Evolutionary conservation across 306 rosid species (phyloP).

Genomic region (Medicago ruthenica): DNA sequence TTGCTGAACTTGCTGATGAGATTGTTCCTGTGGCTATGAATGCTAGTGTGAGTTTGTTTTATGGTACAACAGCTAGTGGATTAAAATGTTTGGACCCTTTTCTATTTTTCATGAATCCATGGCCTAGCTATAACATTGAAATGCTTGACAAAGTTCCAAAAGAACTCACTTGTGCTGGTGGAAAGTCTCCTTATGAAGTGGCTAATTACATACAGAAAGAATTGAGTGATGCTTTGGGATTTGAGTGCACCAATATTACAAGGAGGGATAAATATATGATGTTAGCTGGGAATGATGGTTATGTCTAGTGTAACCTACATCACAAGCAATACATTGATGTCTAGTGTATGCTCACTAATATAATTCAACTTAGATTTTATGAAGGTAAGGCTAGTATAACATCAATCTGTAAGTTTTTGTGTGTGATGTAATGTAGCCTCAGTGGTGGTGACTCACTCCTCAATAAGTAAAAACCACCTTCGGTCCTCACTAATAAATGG

Average conservation of each 20-base stretch:
- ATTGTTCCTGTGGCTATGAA: conserved; percentile 39
- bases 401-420: no score
- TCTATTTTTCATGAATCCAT: conserved; percentile 39
- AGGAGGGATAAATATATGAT: conserved; percentile 44
- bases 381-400: no score
- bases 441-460: no score
- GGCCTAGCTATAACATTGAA: conserved; percentile 24
- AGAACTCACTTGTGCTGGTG: conserved; percentile 38
- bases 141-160: conserved; percentile 26
- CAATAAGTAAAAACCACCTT: no score
- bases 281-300: conserved; percentile 40
- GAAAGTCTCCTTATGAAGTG: conserved; percentile 34
- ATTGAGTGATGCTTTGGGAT: conserved; percentile 36
- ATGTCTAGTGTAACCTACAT: no score
- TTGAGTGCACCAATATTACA: conserved; percentile 41
- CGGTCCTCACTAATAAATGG: no score
- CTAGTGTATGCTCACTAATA: no score
- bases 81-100: conserved; percentile 35
- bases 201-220: conserved; percentile 33
- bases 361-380: no score
- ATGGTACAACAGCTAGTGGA: conserved; percentile 45
- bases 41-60: conserved; percentile 32
- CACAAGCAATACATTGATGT: no score
- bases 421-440: no score
- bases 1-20: conserved; percentile 43